Percentiles rank a stretch among this genome's conserved stretches.
Conservation (phyloP, 23 red algal genomes). For the Gracilaria caudata region DNA sequence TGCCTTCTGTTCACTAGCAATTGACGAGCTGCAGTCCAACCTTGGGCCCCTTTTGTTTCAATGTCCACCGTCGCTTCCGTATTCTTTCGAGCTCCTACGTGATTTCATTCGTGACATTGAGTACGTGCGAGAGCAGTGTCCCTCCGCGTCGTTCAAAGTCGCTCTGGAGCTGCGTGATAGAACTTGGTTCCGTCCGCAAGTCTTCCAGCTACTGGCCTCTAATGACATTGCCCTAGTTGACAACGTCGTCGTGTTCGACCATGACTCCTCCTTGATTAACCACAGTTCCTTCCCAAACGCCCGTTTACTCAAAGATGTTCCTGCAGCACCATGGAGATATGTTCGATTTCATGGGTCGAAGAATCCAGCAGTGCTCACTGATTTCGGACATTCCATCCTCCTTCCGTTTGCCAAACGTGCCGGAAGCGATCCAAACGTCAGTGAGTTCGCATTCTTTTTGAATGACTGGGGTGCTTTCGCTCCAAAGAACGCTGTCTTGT, state of each 20-base stretch:
- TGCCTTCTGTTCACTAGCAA: conserved; percentile 10
- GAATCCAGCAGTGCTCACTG: conserved; percentile 24
- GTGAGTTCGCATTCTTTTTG: conserved; percentile 27
- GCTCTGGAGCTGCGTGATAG: conserved; percentile 34
- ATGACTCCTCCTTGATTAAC: conserved; percentile 13
- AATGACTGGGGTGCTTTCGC: conserved; percentile 34
- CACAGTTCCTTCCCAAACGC: conserved; percentile 29
- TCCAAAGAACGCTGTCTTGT: conserved; percentile 21
- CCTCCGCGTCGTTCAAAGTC: not conserved
- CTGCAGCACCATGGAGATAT: conserved; percentile 28
- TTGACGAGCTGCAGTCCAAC: conserved; percentile 10
- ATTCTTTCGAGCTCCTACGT: conserved; percentile 3
- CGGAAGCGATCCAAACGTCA: not conserved
- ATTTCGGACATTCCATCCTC: conserved; percentile 11
- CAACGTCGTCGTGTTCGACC: conserved; percentile 32
- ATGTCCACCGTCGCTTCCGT: conserved; percentile 36
- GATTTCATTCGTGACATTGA: conserved; percentile 19
- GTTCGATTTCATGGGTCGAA: conserved; percentile 48
- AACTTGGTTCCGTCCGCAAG: not conserved
- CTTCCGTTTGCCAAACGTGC: conserved; percentile 11
- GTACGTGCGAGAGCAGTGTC: not conserved
- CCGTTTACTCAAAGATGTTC: conserved; percentile 4
- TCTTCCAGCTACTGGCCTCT: conserved; percentile 16
- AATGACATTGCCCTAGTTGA: conserved; percentile 41
- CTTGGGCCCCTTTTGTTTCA: conserved; percentile 35